Percentiles rank a stretch among this genome's conserved stretches.
These are phyloP conservation scores for Sergeia podlipaevii DNA, from an alignment of 208 protist genomes.

Conservation along the genomic window DNA sequence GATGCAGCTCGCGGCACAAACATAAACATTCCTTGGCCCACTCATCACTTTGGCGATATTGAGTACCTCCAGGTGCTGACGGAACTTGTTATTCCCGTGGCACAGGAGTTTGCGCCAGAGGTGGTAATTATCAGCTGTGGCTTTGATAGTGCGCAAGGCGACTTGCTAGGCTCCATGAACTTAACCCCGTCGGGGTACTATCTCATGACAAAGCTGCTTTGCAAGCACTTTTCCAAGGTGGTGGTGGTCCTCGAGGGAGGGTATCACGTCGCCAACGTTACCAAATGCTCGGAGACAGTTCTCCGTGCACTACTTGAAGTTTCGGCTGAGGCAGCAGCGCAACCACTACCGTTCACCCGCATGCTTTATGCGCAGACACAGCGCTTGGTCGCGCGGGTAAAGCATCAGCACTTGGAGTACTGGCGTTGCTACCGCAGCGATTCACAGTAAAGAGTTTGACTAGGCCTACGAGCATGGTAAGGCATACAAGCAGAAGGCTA, in stretches of 20 bases:
- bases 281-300: constrained; percentile 75
- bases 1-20: constrained; percentile 78
- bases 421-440: no score
- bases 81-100: constrained; percentile 92
- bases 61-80: constrained; percentile 93
- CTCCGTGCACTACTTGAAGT: constrained; percentile 73
- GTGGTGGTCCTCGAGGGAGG: constrained; percentile 91
- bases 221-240: constrained; percentile 32
- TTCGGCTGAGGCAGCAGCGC: constrained; percentile 6
- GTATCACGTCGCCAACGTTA: constrained; percentile 84
- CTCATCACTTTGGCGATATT: constrained; percentile 84
- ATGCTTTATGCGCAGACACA: constrained; percentile 63
- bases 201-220: constrained; percentile 65
- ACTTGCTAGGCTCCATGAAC: constrained; percentile 90
- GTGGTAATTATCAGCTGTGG: constrained; percentile 93
- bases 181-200: constrained; percentile 77
- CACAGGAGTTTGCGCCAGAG: constrained; percentile 88
- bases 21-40: constrained; percentile 94
- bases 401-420: constrained; percentile 20
- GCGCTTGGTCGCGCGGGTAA: constrained; percentile 29
- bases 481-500: no score
- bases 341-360: constrained; percentile 27
- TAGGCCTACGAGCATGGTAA: no score
- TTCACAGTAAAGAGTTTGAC: no score
- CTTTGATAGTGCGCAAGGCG: constrained; percentile 94